Evolutionary conservation across 169 alveolate species (phyloP).

Genomic region (Hepatocystis sp.): DNA sequence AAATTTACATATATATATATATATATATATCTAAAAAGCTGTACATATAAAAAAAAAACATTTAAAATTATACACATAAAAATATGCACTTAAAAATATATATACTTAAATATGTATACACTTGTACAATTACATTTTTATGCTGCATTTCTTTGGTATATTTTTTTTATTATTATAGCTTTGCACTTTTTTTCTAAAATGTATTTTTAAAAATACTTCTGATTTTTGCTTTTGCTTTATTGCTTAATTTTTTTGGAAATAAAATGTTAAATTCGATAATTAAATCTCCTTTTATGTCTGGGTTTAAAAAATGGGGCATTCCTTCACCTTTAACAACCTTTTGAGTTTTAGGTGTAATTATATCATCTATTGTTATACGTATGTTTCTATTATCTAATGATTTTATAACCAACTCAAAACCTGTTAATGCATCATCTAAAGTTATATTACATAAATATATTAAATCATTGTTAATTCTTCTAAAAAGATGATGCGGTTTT

Average conservation of each 20-base stretch:
- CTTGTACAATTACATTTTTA: neutral
- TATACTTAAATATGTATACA: too few species aligned
- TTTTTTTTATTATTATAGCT: neutral
- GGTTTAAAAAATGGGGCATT: slow-evolving; percentile 85
- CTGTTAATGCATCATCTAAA: slow-evolving; percentile 85
- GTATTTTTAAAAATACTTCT: slow-evolving; percentile 10
- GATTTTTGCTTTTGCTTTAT: slow-evolving; percentile 79
- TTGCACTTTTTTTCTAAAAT: neutral
- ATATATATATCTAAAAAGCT: too few species aligned
- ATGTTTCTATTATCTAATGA: slow-evolving; percentile 90
- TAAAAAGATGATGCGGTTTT: slow-evolving; percentile 82
- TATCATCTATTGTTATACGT: slow-evolving; percentile 83
- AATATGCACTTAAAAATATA: too few species aligned
- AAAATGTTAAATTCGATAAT: slow-evolving; percentile 85
- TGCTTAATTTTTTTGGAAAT: slow-evolving; percentile 83
- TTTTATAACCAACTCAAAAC: slow-evolving; percentile 85
- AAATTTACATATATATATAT: too few species aligned
- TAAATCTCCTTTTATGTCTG: slow-evolving; percentile 85
- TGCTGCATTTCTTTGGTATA: neutral
- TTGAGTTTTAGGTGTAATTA: slow-evolving; percentile 84
- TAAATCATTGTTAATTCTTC: slow-evolving; percentile 85
- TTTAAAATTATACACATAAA: too few species aligned
- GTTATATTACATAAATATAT: slow-evolving; percentile 86
- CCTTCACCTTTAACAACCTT: slow-evolving; percentile 86
- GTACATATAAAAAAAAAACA: too few species aligned